These are phyloP conservation scores for Geotrichum phurueaensis DNA, from an alignment of 1,139 yeast species.

Conservation along the genomic window DNA sequence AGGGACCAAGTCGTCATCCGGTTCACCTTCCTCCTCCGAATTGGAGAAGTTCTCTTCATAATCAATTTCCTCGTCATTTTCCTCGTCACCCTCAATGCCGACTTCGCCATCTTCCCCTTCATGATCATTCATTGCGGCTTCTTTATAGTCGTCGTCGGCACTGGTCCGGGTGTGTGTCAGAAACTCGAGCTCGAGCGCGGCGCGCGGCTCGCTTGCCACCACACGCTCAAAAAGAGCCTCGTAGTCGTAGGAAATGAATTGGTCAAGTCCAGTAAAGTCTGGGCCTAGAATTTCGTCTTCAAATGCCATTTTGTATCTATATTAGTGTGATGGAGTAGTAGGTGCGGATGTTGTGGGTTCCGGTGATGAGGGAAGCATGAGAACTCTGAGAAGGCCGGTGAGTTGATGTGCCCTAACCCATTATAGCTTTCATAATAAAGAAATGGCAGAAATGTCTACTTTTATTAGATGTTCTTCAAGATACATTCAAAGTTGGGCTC, in stretches of 20 bases:
- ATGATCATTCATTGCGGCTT: background rate
- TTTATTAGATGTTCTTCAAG: too few relatives aligned
- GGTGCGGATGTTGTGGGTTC: background rate
- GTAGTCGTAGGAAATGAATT: constrained; percentile 3
- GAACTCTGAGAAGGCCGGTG: background rate
- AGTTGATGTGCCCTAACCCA: background rate
- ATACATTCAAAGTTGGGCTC: background rate
- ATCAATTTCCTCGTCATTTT: background rate
- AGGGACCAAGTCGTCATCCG: background rate
- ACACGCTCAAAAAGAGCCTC: constrained; percentile 1
- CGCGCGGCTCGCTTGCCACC: constrained; percentile 10
- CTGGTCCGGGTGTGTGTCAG: background rate
- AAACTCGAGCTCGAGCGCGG: constrained; percentile 10
- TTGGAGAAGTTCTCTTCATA: background rate
- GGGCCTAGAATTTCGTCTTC: constrained; percentile 12
- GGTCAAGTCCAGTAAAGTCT: constrained; percentile 5
- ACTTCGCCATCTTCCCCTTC: background rate
- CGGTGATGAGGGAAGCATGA: background rate
- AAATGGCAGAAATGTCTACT: background rate
- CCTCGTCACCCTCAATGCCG: background rate
- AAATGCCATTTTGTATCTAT: constrained; percentile 4
- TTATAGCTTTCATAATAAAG: background rate
- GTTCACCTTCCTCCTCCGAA: background rate
- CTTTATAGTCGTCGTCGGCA: background rate
- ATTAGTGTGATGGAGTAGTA: background rate